These are phyloP conservation scores for Mucor racemosus DNA, from an alignment of 371 early-diverging fungal genomes.

Conservation along the genomic window DNA sequence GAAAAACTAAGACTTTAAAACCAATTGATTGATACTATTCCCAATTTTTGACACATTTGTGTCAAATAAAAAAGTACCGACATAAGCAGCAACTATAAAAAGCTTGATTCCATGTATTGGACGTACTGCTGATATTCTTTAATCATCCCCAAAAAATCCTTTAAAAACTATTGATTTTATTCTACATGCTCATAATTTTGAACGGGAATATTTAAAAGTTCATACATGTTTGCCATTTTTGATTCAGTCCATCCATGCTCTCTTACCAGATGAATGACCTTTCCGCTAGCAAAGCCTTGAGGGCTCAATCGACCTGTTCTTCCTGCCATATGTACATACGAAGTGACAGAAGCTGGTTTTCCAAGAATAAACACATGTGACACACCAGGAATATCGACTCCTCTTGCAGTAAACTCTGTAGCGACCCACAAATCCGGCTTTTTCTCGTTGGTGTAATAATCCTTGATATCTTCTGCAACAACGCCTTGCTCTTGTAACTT, in stretches of 20 bases:
- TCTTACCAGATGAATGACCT: conserved; percentile 60
- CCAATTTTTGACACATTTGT: too few species aligned
- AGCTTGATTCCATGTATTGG: too few species aligned
- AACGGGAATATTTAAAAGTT: conserved; percentile 38
- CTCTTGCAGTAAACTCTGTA: conserved; percentile 83
- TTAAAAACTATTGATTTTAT: conserved; percentile 16
- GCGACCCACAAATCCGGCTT: conserved; percentile 57
- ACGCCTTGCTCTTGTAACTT: conserved; percentile 35
- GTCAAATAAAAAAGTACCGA: too few species aligned
- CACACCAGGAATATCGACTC: conserved; percentile 85
- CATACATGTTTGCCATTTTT: conserved; percentile 44
- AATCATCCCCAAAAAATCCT: too few species aligned
- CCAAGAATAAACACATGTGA: conserved; percentile 88
- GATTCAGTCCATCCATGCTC: conserved; percentile 49
- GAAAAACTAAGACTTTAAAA: too few species aligned
- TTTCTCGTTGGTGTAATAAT: conserved; percentile 8
- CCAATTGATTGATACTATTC: too few species aligned
- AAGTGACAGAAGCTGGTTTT: conserved; percentile 60
- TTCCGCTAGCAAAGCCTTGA: conserved; percentile 46
- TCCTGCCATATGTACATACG: conserved; percentile 88
- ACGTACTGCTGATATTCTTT: too few species aligned
- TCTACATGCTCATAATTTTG: conserved; percentile 40
- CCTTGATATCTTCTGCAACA: conserved; percentile 33
- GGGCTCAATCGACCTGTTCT: conserved; percentile 74
- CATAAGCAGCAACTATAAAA: too few species aligned